phyloP scores from a whole-genome alignment of 1,284 basidiomycete genomes.

The Cryptococcus maquisensis region DNA sequence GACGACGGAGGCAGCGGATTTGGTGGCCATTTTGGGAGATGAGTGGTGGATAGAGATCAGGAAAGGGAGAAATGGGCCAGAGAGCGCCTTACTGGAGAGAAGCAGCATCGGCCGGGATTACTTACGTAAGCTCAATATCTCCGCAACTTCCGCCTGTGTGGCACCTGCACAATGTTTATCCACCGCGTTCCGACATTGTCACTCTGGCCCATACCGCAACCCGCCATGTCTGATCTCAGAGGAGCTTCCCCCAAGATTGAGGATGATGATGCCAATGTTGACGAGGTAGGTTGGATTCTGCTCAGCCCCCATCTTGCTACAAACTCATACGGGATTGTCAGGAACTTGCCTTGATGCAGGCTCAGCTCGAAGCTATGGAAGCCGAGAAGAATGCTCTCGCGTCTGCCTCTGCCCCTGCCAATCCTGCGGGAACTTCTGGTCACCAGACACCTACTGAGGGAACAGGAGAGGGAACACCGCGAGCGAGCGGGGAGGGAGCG shows the following conservation, averaged over 20 bases:
- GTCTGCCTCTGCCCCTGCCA: slow-evolving; percentile 12
- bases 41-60: slow-evolving; percentile 8
- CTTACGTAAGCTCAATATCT: too few relatives aligned
- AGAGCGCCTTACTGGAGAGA: too few relatives aligned
- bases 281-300: slow-evolving; percentile 29
- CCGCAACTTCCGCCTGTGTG: slow-evolving; percentile 15
- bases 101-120: too few relatives aligned
- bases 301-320: background rate
- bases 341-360: slow-evolving; percentile 71
- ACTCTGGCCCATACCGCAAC: background rate
- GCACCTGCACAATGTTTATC: background rate
- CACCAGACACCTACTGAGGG: background rate
- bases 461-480: slow-evolving; percentile 1
- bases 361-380: slow-evolving; percentile 81
- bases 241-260: slow-evolving; percentile 35
- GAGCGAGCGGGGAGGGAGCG: slow-evolving; percentile 17
- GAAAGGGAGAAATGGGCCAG: slow-evolving; percentile 1
- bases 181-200: background rate
- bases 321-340: slow-evolving; percentile 10
- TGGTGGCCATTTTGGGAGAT: slow-evolving; percentile 64
- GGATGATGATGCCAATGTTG: slow-evolving; percentile 40
- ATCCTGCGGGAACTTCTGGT: slow-evolving; percentile 1
- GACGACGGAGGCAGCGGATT: slow-evolving; percentile 68
- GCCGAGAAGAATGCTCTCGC: slow-evolving; percentile 66
- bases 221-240: slow-evolving; percentile 35